Conservation (phyloP, 805 yeast genomes). For the Yamadazyma paraphyllophila region DNA sequence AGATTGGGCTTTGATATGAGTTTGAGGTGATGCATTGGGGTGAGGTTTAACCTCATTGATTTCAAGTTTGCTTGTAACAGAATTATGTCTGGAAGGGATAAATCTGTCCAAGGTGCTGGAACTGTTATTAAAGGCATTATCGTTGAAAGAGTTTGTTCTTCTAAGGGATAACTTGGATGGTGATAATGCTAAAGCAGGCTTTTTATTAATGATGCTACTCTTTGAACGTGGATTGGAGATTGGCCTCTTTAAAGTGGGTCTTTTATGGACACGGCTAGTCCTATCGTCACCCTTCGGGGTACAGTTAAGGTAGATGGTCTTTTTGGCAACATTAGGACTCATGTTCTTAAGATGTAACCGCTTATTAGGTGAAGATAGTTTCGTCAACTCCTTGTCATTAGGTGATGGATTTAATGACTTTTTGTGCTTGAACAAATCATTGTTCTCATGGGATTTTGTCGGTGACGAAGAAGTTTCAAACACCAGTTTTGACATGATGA, state of each 20-base stretch:
- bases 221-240: slow-evolving; percentile 24
- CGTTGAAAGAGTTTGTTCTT: slow-evolving; percentile 34
- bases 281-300: slow-evolving; percentile 11
- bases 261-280: slow-evolving; percentile 7
- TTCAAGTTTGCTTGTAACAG: slow-evolving; percentile 38
- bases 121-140: slow-evolving; percentile 24
- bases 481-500: not conserved
- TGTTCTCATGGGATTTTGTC: slow-evolving; percentile 3
- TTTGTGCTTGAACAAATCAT: slow-evolving; percentile 4
- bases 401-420: slow-evolving; percentile 6
- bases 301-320: slow-evolving; percentile 23
- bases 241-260: slow-evolving; percentile 19
- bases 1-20: slow-evolving; percentile 55
- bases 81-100: slow-evolving; percentile 43
- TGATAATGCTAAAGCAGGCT: slow-evolving; percentile 16
- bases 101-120: slow-evolving; percentile 37
- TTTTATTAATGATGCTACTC: slow-evolving; percentile 20
- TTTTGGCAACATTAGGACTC: slow-evolving; percentile 36
- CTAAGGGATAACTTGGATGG: slow-evolving; percentile 29
- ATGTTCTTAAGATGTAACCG: slow-evolving; percentile 30
- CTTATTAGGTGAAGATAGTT: slow-evolving; percentile 16
- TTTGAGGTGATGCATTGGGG: slow-evolving; percentile 50
- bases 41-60: slow-evolving; percentile 29
- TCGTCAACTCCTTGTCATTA: slow-evolving; percentile 5
- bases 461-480: slow-evolving; percentile 8